Percentiles rank a stretch among this genome's conserved stretches.
phyloP scores from a whole-genome alignment of 2,329 filamentous ascomycete genomes.

The Monosporascus sp. region DNA sequence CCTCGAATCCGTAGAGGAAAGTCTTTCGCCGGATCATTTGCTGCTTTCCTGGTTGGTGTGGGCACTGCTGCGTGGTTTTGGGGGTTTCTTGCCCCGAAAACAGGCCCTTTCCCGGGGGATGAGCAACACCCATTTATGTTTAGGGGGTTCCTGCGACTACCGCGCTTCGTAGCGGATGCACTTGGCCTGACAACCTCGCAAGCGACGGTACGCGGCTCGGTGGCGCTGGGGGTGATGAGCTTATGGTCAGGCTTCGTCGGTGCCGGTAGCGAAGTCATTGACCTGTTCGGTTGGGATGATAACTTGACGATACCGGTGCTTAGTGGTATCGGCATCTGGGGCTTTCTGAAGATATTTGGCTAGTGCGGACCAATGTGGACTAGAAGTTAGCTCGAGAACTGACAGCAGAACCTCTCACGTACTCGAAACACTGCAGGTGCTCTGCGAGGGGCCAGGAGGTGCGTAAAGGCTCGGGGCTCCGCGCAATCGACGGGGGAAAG shows the following conservation, averaged over 20 bases:
- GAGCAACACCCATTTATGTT: constrained; percentile 73
- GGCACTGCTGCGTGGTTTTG: constrained; percentile 80
- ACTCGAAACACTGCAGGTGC: constrained; percentile 19
- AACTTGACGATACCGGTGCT: constrained; percentile 94
- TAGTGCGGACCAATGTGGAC: constrained; percentile 25
- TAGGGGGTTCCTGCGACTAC: constrained; percentile 68
- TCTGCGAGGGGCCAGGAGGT: constrained; percentile 4
- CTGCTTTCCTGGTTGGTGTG: constrained; percentile 79
- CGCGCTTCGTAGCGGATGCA: constrained; percentile 48
- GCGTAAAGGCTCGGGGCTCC: background rate
- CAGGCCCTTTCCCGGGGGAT: constrained; percentile 63
- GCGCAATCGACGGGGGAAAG: background rate
- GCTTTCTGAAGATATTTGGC: constrained; percentile 83
- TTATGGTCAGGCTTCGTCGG: constrained; percentile 85
- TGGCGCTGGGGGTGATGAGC: constrained; percentile 76
- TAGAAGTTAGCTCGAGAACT: constrained; percentile 8
- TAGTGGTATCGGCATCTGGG: constrained; percentile 83
- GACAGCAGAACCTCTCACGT: constrained; percentile 5
- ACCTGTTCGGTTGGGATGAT: constrained; percentile 93
- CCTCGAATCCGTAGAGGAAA: constrained; percentile 80
- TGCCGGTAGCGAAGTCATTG: constrained; percentile 81
- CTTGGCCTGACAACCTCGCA: constrained; percentile 56
- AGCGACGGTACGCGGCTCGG: constrained; percentile 59
- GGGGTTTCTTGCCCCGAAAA: constrained; percentile 71
- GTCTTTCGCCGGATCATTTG: constrained; percentile 81